Percentiles rank a stretch among this genome's conserved stretches.
Evolutionary conservation across 106 monocot species (phyloP).

Genomic region (Chionographis japonica): DNA sequence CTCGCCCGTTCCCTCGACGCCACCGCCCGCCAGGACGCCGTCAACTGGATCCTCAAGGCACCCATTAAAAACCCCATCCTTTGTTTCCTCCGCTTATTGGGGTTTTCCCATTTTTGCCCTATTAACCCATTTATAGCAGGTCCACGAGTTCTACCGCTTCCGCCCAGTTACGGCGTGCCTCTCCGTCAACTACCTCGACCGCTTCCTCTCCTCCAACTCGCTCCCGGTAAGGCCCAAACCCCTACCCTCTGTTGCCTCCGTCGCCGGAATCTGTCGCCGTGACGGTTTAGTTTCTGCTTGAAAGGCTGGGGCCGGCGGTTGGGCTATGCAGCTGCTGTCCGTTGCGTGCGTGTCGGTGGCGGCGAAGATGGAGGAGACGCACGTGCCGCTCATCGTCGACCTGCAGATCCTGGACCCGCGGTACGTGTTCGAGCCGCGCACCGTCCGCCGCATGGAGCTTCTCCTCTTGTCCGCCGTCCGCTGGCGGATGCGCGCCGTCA

Average conservation of each 20-base stretch:
- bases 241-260: no score
- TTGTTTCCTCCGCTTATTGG: not conserved
- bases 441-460: constrained; percentile 70
- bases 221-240: constrained; percentile 32
- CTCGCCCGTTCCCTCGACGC: constrained; percentile 26
- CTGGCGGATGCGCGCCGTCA: constrained; percentile 70
- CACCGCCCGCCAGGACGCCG: constrained; percentile 46
- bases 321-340: constrained; percentile 72
- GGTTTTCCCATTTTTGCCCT: not conserved
- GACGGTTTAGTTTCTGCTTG: not conserved
- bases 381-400: constrained; percentile 50
- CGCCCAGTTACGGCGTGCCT: constrained; percentile 53
- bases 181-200: constrained; percentile 79
- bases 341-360: constrained; percentile 82
- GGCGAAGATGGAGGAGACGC: constrained; percentile 83
- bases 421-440: constrained; percentile 52
- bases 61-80: not conserved
- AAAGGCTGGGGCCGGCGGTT: constrained; percentile 6
- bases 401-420: constrained; percentile 42
- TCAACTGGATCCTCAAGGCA: constrained; percentile 79
- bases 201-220: constrained; percentile 51
- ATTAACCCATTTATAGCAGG: constrained; percentile 15
- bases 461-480: constrained; percentile 56
- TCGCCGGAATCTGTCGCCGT: no score
- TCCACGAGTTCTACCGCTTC: constrained; percentile 49